Evolutionary conservation across 2,329 filamentous ascomycete species (phyloP).

Genomic region (Xylariaceae sp.): DNA sequence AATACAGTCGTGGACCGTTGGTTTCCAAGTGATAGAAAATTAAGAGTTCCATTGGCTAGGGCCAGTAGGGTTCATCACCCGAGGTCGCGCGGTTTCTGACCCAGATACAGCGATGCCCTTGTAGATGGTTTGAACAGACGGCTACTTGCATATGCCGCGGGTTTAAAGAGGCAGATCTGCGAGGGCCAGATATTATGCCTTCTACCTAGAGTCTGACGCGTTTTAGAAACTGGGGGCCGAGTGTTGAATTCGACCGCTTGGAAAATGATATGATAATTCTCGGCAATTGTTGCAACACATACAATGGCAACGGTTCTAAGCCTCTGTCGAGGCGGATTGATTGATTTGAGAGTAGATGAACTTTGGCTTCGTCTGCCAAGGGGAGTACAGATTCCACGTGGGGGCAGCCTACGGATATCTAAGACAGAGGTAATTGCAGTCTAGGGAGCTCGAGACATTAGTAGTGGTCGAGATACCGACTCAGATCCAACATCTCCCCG

Average conservation of each 20-base stretch:
- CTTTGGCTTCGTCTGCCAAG: constrained; percentile 3
- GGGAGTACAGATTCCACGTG: constrained; percentile 28
- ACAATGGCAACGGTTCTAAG: background rate
- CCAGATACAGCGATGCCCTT: constrained; percentile 24
- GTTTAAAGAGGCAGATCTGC: constrained; percentile 6
- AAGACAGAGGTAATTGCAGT: constrained; percentile 20
- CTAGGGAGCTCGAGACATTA: background rate
- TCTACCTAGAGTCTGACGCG: background rate
- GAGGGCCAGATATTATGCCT: background rate
- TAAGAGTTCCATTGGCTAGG: background rate
- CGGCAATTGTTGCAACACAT: constrained; percentile 8
- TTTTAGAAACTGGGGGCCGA: background rate
- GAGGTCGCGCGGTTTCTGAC: constrained; percentile 24
- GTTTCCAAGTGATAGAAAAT: no score
- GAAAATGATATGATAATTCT: constrained; percentile 10
- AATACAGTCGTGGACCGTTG: no score
- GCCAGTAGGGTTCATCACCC: constrained; percentile 11
- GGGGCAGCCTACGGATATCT: constrained; percentile 24
- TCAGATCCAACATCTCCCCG: background rate
- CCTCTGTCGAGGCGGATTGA: background rate
- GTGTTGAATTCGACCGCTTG: background rate
- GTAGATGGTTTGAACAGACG: constrained; percentile 16
- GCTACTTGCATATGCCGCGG: constrained; percentile 23
- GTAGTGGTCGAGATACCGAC: background rate
- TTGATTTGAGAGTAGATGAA: no score